Evolutionary conservation across 768 basidiomycete species (phyloP).

Genomic region (Chalciporus sphaerocephalus): DNA sequence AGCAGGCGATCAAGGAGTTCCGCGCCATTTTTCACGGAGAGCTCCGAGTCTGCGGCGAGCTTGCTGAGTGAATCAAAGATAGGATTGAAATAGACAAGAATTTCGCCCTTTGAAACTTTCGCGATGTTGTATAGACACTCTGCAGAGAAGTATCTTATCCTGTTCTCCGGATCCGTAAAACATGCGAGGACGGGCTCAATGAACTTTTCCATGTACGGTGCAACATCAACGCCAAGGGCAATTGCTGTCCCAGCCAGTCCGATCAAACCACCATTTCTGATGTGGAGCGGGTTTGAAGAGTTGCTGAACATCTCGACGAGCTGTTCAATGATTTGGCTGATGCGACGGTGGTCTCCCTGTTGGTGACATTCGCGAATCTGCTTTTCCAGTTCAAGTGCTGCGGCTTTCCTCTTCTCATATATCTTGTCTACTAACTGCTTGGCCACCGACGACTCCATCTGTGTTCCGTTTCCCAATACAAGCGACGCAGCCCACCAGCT

Average conservation of each 20-base stretch:
- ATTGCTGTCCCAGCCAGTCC: conserved; percentile 97
- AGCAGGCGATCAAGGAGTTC: conserved; percentile 95
- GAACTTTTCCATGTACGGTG: conserved; percentile 93
- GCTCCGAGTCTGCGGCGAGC: conserved; percentile 93
- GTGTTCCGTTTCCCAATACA: background rate
- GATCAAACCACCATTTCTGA: conserved; percentile 92
- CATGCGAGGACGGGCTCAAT: conserved; percentile 84
- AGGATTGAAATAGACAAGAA: conserved; percentile 95
- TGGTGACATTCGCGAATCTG: conserved; percentile 84
- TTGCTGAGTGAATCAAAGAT: conserved; percentile 98
- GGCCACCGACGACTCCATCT: conserved; percentile 56
- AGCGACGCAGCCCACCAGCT: background rate
- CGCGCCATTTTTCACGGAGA: conserved; percentile 97
- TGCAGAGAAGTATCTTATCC: conserved; percentile 95
- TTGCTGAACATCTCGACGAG: conserved; percentile 92
- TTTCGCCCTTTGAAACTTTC: conserved; percentile 95
- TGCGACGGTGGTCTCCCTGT: conserved; percentile 75
- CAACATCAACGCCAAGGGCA: conserved; percentile 87
- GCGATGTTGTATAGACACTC: conserved; percentile 98
- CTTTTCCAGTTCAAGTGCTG: conserved; percentile 96
- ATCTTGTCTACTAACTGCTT: conserved; percentile 88
- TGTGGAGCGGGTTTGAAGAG: conserved; percentile 75
- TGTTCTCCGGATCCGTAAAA: conserved; percentile 90
- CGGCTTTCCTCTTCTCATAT: conserved; percentile 94
- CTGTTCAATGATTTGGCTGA: conserved; percentile 87